phyloP scores from a whole-genome alignment of 2,329 filamentous ascomycete genomes.

The Beauveria bassiana region DNA sequence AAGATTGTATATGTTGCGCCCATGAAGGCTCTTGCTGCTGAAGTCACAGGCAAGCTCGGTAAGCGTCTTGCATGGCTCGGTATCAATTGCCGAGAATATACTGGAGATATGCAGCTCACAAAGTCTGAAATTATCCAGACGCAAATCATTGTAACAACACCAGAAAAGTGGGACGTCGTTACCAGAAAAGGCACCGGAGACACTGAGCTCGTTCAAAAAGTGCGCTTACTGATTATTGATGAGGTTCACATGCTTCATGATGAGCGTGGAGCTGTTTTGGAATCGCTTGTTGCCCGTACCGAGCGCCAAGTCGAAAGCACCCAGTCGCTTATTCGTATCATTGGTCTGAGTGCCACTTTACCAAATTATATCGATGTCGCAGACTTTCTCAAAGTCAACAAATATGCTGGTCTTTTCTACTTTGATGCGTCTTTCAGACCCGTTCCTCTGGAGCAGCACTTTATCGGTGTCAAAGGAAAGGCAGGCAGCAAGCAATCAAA shows the following conservation, averaged over 20 bases:
- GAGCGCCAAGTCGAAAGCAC: conserved; percentile 97
- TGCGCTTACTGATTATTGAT: conserved; percentile 91
- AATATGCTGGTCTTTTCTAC: conserved; percentile 87
- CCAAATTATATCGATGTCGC: conserved; percentile 96
- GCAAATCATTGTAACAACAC: conserved; percentile 96
- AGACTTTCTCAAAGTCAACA: conserved; percentile 94
- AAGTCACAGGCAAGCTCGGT: conserved; percentile 90
- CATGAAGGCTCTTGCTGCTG: conserved; percentile 96
- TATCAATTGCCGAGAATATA: conserved; percentile 85
- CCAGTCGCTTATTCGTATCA: conserved; percentile 90
- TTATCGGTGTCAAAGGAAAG: conserved; percentile 92
- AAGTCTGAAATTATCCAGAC: conserved; percentile 94
- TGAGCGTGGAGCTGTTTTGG: conserved; percentile 89
- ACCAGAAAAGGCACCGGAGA: conserved; percentile 96
- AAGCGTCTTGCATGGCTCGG: conserved; percentile 91
- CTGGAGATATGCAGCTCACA: conserved; percentile 97
- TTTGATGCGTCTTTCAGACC: conserved; percentile 95
- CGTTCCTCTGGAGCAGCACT: conserved; percentile 94
- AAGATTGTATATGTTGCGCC: conserved; percentile 98
- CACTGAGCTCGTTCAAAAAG: conserved; percentile 95
- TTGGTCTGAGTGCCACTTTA: conserved; percentile 89
- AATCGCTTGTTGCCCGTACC: conserved; percentile 90
- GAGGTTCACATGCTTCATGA: conserved; percentile 99
- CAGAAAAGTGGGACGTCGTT: conserved; percentile 98
- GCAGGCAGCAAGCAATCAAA: conserved; percentile 70